Evolutionary conservation across 257 asterid species (phyloP).

Genomic region (Orobanche coerulescens): DNA sequence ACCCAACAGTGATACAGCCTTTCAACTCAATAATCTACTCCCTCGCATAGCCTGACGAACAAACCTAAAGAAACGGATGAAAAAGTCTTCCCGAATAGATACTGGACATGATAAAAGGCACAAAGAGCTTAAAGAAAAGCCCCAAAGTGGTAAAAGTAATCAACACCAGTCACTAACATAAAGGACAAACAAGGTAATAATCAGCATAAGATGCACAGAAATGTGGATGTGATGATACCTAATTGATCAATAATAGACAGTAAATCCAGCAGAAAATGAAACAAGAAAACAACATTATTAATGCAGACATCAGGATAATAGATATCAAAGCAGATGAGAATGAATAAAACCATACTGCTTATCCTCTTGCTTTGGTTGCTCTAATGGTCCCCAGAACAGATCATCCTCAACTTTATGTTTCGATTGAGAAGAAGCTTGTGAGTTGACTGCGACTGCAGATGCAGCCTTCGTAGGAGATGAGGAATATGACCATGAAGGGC

Average conservation of each 20-base stretch:
- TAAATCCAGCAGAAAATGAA: not conserved
- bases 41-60: not conserved
- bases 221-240: not conserved
- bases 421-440: conserved; percentile 39
- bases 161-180: not conserved
- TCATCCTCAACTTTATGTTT: conserved; percentile 75
- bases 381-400: conserved; percentile 90
- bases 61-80: not conserved
- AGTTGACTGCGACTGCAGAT: conserved; percentile 41
- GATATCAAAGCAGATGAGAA: not conserved
- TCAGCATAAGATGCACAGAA: conserved; percentile 3
- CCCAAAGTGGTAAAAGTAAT: not conserved
- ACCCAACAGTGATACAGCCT: too few relatives aligned
- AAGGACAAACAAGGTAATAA: not conserved
- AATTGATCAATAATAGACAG: not conserved
- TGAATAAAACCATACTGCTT: conserved; percentile 55
- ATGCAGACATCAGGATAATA: conserved; percentile 17
- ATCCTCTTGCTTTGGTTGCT: conserved; percentile 61
- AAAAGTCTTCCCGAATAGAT: not conserved
- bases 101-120: not conserved
- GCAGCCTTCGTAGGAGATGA: conserved; percentile 66
- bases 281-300: conserved; percentile 1
- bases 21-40: not conserved
- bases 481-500: conserved; percentile 57
- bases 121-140: not conserved